Evolutionary conservation across 169 alveolate genomes (phyloP), one percentile per base, ranked within the genome.

Genomic region (Plasmodium vinckei): DNA sequence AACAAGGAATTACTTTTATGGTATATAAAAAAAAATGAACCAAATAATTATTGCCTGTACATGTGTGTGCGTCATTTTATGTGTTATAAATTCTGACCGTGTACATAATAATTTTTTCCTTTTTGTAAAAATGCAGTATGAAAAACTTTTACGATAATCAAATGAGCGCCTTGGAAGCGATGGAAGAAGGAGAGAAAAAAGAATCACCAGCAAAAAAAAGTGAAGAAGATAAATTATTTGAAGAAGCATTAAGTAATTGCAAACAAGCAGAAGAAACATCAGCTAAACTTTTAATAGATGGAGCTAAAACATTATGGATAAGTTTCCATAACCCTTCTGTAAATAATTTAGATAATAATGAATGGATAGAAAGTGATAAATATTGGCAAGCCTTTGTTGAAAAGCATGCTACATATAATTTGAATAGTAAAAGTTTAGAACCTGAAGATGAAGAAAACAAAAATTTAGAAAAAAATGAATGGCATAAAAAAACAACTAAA

Each of bases 311-410:
- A 6, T 92, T 95, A 46, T 95, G 96, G 95, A 84, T 95, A n/a
- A 92, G 95, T 10, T 94, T 92, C 53, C 92, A 94, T 79, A 95
- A 94, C 56, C 98, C 98, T 7, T 95, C 96, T 9, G 89, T 87
- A 6, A 87, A 92, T 75, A 87, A 92, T 42, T 79, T 94, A 2
- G 93, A 94, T 64, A 92, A 95, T 15, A 95, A 93, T 72, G 97
- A 95, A 95, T 95, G 98, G 98, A 77, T 95, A 51, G 98, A 95
- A 59, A 87, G 95, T 51, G 98, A 95, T 79, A 91, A 87, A 90
- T 95, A 95, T 72, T 95, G 98, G 98, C 98, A 95, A 72, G 97
- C 98, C 47, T 95, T 90, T 75, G 94, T 95, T 70, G 97, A 95
- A 92, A 94, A 94, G 73, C 97, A 95, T 54, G 92, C 94, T 21